Conservation (phyloP, 306 rosid genomes). For the Echinosophora koreensis region DNA sequence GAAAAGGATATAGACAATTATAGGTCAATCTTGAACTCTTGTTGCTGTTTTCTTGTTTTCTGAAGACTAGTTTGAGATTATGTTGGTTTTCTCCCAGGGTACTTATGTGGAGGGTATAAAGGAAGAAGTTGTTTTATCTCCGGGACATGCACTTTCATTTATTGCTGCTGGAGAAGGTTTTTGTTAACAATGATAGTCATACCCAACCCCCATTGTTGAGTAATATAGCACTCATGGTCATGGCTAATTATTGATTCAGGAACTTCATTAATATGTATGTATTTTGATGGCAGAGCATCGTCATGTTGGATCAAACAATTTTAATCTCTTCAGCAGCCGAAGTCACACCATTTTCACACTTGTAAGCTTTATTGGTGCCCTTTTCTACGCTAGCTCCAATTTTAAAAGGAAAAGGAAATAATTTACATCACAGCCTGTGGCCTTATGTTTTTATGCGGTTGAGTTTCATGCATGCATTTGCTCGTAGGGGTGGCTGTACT, state of each 20-base stretch:
- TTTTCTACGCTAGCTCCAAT: constrained; percentile 17
- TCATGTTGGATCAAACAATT: constrained; percentile 99
- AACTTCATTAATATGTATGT: constrained; percentile 33
- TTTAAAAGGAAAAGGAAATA: constrained; percentile 21
- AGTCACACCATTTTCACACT: constrained; percentile 98
- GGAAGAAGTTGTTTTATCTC: constrained; percentile 98
- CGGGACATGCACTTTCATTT: constrained; percentile 97
- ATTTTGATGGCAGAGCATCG: constrained; percentile 87
- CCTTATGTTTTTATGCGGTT: constrained; percentile 38
- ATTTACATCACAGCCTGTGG: constrained; percentile 26
- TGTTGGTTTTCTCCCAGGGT: constrained; percentile 67
- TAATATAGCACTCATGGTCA: constrained; percentile 23
- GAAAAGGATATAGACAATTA: constrained; percentile 18
- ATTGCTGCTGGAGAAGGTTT: constrained; percentile 99
- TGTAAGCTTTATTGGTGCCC: constrained; percentile 62
- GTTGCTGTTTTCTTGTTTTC: neutral
- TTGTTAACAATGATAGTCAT: constrained; percentile 39
- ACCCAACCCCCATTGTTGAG: constrained; percentile 2
- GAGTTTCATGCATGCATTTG: constrained; percentile 30
- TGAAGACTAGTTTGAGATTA: constrained; percentile 25
- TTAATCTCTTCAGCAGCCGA: constrained; percentile 97
- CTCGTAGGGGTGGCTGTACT: constrained; percentile 25
- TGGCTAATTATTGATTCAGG: constrained; percentile 28
- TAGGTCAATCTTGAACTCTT: constrained; percentile 31
- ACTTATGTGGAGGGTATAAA: constrained; percentile 99